Percentiles rank a stretch among this genome's conserved stretches.
Conservation (phyloP, 2,329 filamentous ascomycete species). For the Fusarium pininemorale region DNA sequence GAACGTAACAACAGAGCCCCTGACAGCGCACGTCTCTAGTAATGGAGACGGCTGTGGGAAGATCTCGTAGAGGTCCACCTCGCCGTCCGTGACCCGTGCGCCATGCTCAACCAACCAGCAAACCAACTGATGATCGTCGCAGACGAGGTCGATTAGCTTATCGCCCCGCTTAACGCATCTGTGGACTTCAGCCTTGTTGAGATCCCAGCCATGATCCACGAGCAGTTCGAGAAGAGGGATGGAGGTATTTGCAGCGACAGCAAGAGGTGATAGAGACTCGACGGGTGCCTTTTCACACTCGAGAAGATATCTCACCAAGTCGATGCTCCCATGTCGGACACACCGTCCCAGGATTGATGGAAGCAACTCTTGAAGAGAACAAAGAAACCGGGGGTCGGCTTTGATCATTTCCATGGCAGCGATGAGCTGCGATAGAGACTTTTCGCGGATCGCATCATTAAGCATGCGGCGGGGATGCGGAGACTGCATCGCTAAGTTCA, state of each 20-base stretch:
- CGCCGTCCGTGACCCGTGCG: neutral
- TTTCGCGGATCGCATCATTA: neutral
- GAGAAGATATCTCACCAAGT: neutral
- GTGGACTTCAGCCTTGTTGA: neutral
- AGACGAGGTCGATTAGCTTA: neutral
- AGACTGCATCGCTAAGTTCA: neutral
- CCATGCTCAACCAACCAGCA: neutral
- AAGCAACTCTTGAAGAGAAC: neutral
- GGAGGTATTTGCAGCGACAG: neutral
- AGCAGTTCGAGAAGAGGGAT: neutral
- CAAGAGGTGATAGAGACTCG: neutral
- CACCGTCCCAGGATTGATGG: neutral
- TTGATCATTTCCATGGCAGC: neutral
- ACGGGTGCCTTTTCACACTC: neutral
- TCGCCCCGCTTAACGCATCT: neutral
- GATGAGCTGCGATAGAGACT: neutral
- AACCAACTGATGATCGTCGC: neutral
- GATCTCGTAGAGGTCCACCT: neutral
- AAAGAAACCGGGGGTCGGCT: neutral
- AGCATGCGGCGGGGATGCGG: neutral
- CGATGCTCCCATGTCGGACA: neutral
- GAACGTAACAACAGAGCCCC: neutral
- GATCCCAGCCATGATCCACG: neutral
- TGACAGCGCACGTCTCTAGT: neutral
- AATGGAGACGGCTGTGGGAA: neutral